phyloP scores from a whole-genome alignment of 2,329 filamentous ascomycete genomes.

The Rutstroemia sp. region DNA sequence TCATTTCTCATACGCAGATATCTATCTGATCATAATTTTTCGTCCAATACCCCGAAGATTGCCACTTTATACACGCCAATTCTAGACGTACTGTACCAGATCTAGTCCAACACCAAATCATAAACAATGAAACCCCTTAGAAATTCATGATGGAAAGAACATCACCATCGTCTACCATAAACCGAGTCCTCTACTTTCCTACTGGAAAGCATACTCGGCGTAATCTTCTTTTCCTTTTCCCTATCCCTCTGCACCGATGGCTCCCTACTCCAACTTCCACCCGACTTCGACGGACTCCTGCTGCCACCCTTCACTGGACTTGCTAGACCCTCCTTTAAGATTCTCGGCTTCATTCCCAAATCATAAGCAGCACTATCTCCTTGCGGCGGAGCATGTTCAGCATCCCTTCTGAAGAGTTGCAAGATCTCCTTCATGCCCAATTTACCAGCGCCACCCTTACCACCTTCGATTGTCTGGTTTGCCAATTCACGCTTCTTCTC shows the following conservation, averaged over 20 bases:
- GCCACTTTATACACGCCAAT: too few species aligned
- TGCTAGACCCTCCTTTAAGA: slow-evolving; percentile 21
- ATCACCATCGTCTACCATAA: slow-evolving; percentile 29
- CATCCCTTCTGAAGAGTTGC: slow-evolving; percentile 57
- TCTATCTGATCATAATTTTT: too few species aligned
- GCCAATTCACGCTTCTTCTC: slow-evolving; percentile 88
- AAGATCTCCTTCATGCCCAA: slow-evolving; percentile 90
- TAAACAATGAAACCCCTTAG: too few species aligned
- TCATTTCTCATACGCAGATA: too few species aligned
- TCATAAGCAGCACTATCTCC: slow-evolving; percentile 16
- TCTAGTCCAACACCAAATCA: not conserved
- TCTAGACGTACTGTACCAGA: not conserved
- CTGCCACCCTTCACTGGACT: slow-evolving; percentile 5
- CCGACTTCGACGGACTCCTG: not conserved
- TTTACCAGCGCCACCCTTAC: slow-evolving; percentile 68
- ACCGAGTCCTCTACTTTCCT: slow-evolving; percentile 22
- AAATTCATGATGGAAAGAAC: too few species aligned
- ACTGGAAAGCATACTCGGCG: slow-evolving; percentile 13
- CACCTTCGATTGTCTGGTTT: slow-evolving; percentile 82
- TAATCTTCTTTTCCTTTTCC: slow-evolving; percentile 9
- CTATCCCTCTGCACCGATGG: slow-evolving; percentile 8
- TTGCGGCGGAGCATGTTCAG: slow-evolving; percentile 22
- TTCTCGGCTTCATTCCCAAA: slow-evolving; percentile 22
- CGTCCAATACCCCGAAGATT: too few species aligned
- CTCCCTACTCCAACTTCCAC: slow-evolving; percentile 12